Evolutionary conservation across 176 grass and related monocot genomes (phyloP).

Genomic region (Dendrocalamus sinicus): DNA sequence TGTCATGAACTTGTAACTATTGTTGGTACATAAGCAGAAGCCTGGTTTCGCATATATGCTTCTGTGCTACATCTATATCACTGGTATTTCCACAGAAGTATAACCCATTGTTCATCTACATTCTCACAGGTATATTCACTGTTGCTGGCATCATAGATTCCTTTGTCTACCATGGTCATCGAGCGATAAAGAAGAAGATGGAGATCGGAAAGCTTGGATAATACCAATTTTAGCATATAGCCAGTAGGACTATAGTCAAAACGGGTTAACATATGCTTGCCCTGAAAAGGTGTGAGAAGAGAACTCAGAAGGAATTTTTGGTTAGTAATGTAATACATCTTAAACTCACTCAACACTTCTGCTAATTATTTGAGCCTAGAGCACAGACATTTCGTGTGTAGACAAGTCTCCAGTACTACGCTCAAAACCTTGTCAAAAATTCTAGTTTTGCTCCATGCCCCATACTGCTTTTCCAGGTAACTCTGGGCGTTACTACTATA

Average conservation of each 20-base stretch:
- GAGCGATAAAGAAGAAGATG: conserved; percentile 97
- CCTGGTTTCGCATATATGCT: not conserved
- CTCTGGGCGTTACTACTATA: too few species aligned
- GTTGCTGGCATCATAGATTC: conserved; percentile 94
- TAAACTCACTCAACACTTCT: not conserved
- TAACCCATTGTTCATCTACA: not conserved
- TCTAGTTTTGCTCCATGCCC: not conserved
- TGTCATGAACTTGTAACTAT: not conserved
- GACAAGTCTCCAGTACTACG: conserved; percentile 10
- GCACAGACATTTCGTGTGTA: not conserved
- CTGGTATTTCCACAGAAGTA: not conserved
- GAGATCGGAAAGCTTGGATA: conserved; percentile 79
- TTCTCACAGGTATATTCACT: conserved; percentile 74
- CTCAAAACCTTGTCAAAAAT: not conserved
- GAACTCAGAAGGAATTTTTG: conserved; percentile 48
- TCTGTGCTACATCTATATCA: not conserved
- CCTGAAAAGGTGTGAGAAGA: not conserved
- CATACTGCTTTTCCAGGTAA: too few species aligned
- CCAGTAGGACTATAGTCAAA: conserved; percentile 32
- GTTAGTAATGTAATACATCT: conserved; percentile 2
- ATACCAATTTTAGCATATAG: conserved; percentile 18
- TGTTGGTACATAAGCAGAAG: not conserved
- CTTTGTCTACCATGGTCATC: conserved; percentile 92
- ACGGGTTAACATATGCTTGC: conserved; percentile 22
- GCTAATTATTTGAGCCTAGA: conserved; percentile 29